Base-by-base conservation (phyloP, 768 basidiomycete species). In the Pisolithus orientalis region DNA sequence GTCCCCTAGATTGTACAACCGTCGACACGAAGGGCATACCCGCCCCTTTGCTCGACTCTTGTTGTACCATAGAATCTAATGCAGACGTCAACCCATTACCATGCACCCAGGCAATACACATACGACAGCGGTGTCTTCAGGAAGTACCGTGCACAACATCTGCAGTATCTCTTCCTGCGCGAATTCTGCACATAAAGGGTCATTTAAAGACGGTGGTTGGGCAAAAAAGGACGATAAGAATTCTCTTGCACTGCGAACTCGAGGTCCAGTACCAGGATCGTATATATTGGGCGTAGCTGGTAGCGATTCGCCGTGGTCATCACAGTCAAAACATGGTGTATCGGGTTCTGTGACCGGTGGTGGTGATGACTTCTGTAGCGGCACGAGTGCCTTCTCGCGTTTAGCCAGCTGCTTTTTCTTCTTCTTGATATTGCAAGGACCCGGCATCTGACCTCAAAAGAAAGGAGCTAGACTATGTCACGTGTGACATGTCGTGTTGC, bases 51-150 rank as follows among this genome's bases (percentile, higher is more conserved):
- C 66, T 2, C 90, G 79, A 62, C 85, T 89, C 69, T 89, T 89
- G 72, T 92, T 92, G 61, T 91, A 90, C 88, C 88, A 91, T 11
- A 90, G 59, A 9, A 87, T 82, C 87, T 88, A 55, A 21, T 42
- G 32, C 27, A 31, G 7, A 48, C 39, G 52, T 44, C 51, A 32
- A 8, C 47, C 47, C 40, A n/a, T 16, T 17, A 10, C 43, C 38
- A 37, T 4, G 51, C 6, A 11, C 27, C 24, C 42, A 39, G 21
- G n/a, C 49, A 25, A 44, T 21, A 13, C 25, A 70, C 83, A 44
- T 58, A 90, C 89, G 56, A 85, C 61, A 0, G 90, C 87, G 4
- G 73, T 77, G 55, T 91, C 89, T 55, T 84, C 80, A 1, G 90
- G 85, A 1, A 91, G 67, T 8, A 86, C 76, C 0, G 80, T 82